phyloP scores from a whole-genome alignment of 2,329 filamentous ascomycete species.

The Beauveria medogensis region DNA sequence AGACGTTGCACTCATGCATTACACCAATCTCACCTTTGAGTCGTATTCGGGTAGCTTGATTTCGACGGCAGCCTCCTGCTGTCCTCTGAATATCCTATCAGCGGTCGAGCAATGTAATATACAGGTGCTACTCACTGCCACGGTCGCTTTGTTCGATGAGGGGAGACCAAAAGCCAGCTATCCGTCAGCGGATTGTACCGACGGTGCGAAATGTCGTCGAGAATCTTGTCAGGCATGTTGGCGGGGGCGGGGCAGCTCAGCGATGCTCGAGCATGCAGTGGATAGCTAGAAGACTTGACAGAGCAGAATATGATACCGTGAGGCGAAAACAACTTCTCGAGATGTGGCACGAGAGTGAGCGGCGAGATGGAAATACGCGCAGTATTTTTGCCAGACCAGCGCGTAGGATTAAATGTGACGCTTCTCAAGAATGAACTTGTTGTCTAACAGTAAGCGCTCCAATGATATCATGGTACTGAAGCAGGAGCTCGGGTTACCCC shows the following conservation, averaged over 20 bases:
- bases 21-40: slow-evolving; percentile 43
- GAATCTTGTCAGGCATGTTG: slow-evolving; percentile 63
- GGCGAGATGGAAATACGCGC: neutral
- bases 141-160: slow-evolving; percentile 90
- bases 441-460: slow-evolving; percentile 10
- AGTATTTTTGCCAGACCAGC: neutral
- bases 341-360: neutral
- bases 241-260: slow-evolving; percentile 11
- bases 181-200: slow-evolving; percentile 88
- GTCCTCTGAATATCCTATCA: slow-evolving; percentile 49
- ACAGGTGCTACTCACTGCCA: slow-evolving; percentile 71
- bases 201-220: slow-evolving; percentile 94
- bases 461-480: slow-evolving; percentile 9
- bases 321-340: neutral
- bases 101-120: neutral
- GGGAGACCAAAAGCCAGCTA: slow-evolving; percentile 89
- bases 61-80: slow-evolving; percentile 64
- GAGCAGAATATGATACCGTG: neutral
- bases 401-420: neutral
- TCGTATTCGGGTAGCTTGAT: slow-evolving; percentile 73
- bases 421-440: neutral
- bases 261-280: neutral
- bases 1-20: neutral
- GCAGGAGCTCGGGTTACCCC: neutral
- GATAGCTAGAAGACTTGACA: neutral